Evolutionary conservation across 2,329 filamentous ascomycete species (phyloP).

Genomic region (Mycosphaerella sp.): DNA sequence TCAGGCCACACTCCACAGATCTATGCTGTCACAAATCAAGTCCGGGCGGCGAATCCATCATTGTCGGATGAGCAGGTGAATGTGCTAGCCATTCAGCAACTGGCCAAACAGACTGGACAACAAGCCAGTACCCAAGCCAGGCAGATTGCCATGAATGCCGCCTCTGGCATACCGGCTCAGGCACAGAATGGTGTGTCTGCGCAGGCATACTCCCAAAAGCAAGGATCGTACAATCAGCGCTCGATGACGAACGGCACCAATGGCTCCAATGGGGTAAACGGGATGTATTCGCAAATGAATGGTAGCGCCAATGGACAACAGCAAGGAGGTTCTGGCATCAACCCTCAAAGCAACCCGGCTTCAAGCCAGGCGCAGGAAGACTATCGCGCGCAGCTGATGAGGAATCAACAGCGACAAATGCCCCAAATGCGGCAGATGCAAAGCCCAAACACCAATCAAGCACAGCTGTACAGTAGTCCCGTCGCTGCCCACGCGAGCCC

Average conservation of each 20-base stretch:
- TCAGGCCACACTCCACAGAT: slow-evolving; percentile 51
- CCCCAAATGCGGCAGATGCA: slow-evolving; percentile 26
- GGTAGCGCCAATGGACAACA: slow-evolving; percentile 12
- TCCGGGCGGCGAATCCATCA: slow-evolving; percentile 47
- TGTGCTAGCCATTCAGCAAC: slow-evolving; percentile 47
- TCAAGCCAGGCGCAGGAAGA: slow-evolving; percentile 17
- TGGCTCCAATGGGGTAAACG: slow-evolving; percentile 6
- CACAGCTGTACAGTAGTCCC: slow-evolving; percentile 27
- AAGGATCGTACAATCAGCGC: slow-evolving; percentile 21
- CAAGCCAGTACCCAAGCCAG: slow-evolving; percentile 29
- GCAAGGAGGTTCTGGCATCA: slow-evolving; percentile 15
- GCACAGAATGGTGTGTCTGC: slow-evolving; percentile 12
- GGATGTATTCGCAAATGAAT: slow-evolving; percentile 11
- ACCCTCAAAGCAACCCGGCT: slow-evolving; percentile 17
- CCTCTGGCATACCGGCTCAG: slow-evolving; percentile 29
- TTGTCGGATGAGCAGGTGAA: slow-evolving; percentile 50
- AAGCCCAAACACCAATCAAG: slow-evolving; percentile 24
- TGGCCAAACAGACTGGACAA: slow-evolving; percentile 21
- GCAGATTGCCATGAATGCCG: slow-evolving; percentile 36
- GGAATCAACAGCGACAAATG: slow-evolving; percentile 28
- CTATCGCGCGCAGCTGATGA: slow-evolving; percentile 30
- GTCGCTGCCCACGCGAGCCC: slow-evolving; percentile 28
- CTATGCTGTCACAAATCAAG: slow-evolving; percentile 47
- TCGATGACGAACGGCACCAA: slow-evolving; percentile 16
- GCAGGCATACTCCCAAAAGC: slow-evolving; percentile 25